Evolutionary conservation across 805 yeast genomes (phyloP).

Genomic region (Cyberlindnera saturnus): DNA sequence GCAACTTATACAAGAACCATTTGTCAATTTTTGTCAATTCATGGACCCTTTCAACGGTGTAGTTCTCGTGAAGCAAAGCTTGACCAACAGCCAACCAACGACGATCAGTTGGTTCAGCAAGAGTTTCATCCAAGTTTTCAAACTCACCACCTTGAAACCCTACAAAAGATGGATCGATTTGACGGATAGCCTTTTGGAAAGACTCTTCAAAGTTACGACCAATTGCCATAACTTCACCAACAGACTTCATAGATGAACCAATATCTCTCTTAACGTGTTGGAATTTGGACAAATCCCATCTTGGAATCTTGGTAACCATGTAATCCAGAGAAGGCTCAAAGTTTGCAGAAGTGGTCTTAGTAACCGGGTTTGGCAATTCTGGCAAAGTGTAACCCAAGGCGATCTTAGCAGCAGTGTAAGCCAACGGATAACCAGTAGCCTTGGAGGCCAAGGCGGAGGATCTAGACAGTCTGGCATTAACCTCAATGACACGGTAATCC

Average conservation of each 20-base stretch:
- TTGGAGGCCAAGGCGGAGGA: slow-evolving; percentile 97
- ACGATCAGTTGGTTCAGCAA: slow-evolving; percentile 88
- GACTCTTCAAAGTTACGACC: slow-evolving; percentile 98
- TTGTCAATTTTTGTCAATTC: slow-evolving; percentile 89
- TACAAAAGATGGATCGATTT: slow-evolving; percentile 82
- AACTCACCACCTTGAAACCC: slow-evolving; percentile 88
- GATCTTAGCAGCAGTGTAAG: slow-evolving; percentile 97
- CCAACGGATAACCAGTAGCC: slow-evolving; percentile 98
- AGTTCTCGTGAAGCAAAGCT: slow-evolving; percentile 86
- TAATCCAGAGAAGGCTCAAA: slow-evolving; percentile 97
- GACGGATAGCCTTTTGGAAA: slow-evolving; percentile 95
- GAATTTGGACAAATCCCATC: slow-evolving; percentile 97
- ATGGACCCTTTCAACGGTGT: slow-evolving; percentile 87
- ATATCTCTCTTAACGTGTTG: slow-evolving; percentile 91
- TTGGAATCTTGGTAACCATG: slow-evolving; percentile 94
- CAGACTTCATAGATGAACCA: slow-evolving; percentile 97
- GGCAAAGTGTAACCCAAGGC: slow-evolving; percentile 93
- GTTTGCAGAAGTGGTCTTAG: slow-evolving; percentile 92
- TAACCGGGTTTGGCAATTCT: slow-evolving; percentile 92
- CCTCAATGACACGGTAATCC: slow-evolving; percentile 95
- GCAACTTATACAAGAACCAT: slow-evolving; percentile 91
- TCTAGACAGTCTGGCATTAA: slow-evolving; percentile 93
- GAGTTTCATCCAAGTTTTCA: slow-evolving; percentile 70
- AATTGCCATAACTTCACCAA: slow-evolving; percentile 98
- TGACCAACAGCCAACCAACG: slow-evolving; percentile 98